Conservation (phyloP, 2,329 filamentous ascomycete species). For the Aspergillus persii region DNA sequence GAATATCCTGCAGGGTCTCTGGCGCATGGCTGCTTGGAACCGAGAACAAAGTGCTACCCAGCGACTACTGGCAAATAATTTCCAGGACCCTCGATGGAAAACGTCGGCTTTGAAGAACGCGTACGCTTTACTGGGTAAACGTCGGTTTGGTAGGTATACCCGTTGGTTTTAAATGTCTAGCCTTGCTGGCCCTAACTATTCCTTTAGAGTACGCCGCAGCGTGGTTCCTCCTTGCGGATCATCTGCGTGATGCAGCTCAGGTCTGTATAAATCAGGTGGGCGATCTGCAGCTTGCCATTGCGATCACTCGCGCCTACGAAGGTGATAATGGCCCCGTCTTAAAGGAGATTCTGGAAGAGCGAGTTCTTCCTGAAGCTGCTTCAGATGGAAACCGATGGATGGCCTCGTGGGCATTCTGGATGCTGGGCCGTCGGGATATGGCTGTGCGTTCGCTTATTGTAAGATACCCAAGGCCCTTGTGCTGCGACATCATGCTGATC, state of each 20-base stretch:
- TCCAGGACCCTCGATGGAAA: conserved; percentile 80
- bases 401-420: conserved; percentile 93
- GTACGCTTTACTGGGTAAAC: conserved; percentile 87
- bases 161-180: not conserved
- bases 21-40: conserved; percentile 91
- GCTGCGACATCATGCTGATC: not conserved
- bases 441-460: conserved; percentile 81
- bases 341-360: conserved; percentile 71
- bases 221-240: conserved; percentile 89
- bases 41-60: conserved; percentile 79
- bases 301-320: conserved; percentile 82
- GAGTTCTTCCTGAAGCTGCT: conserved; percentile 73
- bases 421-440: conserved; percentile 77
- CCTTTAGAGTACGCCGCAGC: conserved; percentile 83
- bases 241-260: conserved; percentile 78
- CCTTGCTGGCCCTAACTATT: conserved; percentile 1
- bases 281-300: conserved; percentile 85
- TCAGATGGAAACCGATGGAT: conserved; percentile 88
- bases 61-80: conserved; percentile 83
- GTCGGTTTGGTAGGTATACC: conserved; percentile 68
- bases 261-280: conserved; percentile 83
- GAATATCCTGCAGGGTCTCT: conserved; percentile 80
- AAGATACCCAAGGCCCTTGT: conserved; percentile 33
- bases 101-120: conserved; percentile 93
- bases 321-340: conserved; percentile 77